Evolutionary conservation across 441 rosid species (phyloP), one percentile per base, ranked within the genome.

Genomic region (Macaranga tanarius): DNA sequence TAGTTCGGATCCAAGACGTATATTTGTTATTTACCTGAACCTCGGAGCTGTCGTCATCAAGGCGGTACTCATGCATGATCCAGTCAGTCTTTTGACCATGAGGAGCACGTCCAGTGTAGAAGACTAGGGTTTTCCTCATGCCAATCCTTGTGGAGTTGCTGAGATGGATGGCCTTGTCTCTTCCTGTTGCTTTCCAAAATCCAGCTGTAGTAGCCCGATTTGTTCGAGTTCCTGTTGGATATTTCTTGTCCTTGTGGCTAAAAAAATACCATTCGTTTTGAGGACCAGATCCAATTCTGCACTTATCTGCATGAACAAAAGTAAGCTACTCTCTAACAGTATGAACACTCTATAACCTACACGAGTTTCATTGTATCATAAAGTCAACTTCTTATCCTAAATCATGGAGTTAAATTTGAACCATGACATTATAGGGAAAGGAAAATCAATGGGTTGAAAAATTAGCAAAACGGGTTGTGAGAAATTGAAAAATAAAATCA

Each of bases 121-220:
- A 95, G 17, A 95, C 98, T 2, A 92, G 86, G 42, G 99, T 95
- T 85, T 95, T 95, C 73, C 98, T 88, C 82, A 95, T 73, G 19
- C 99, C 99, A 62, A 95, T 92, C 70, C 97, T 86, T 65, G 75
- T 76, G 44, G 84, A 79, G 60, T 89, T 76, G 70, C 87, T 88
- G 31, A 87, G 88, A 42, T 85, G 83, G 48, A 95, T 95, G 77
- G 89, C 89, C 86, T 95, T 95, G 73, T 95, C 99, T 22, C 99
- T 89, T 25, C 99, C 98, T 0, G 99, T 95, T n/a, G 99, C 99
- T 81, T 95, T 95, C 97, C 99, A 95, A 74, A 95, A 95, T 2
- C 99, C 99, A 2, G 91, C 92, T 0, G 88, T 78, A 1, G 99
- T 92, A 19, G 97, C 99, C 12, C 99, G 81, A 67, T 95, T 95